A percentile compares a stretch with the other conserved stretches of the same genome.
Evolutionary conservation across 441 rosid species (phyloP).

Genomic region (Erysimum cheiri): DNA sequence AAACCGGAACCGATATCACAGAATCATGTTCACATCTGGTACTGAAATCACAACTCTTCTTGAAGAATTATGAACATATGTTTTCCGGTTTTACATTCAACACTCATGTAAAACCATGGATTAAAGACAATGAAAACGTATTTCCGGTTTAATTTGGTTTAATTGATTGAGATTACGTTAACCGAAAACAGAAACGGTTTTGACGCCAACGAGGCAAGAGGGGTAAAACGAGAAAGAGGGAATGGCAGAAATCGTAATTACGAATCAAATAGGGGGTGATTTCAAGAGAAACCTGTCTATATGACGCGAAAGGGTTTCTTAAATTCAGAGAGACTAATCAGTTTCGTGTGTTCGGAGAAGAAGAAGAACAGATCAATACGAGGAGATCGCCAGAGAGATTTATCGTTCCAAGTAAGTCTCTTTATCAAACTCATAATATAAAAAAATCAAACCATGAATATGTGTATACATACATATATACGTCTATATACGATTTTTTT

Average conservation of each 20-base stretch:
- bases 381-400: slow-evolving; percentile 23
- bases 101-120: neutral
- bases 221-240: slow-evolving; percentile 39
- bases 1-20: neutral
- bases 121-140: neutral
- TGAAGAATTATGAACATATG: neutral
- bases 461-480: neutral
- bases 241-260: slow-evolving; percentile 36
- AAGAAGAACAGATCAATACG: slow-evolving; percentile 36
- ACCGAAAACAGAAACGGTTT: slow-evolving; percentile 43
- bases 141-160: slow-evolving; percentile 9
- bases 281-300: slow-evolving; percentile 33
- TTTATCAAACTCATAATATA: slow-evolving; percentile 13
- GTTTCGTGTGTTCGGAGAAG: slow-evolving; percentile 41
- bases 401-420: slow-evolving; percentile 38
- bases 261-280: slow-evolving; percentile 1
- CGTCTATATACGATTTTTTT: neutral
- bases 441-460: neutral
- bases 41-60: neutral
- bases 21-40: neutral
- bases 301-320: slow-evolving; percentile 39
- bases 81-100: neutral
- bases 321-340: slow-evolving; percentile 45
- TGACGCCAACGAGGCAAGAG: slow-evolving; percentile 41
- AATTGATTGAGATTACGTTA: neutral